Evolutionary conservation across 2,329 filamentous ascomycete species (phyloP).

Genomic region (Colletotrichum magnum): DNA sequence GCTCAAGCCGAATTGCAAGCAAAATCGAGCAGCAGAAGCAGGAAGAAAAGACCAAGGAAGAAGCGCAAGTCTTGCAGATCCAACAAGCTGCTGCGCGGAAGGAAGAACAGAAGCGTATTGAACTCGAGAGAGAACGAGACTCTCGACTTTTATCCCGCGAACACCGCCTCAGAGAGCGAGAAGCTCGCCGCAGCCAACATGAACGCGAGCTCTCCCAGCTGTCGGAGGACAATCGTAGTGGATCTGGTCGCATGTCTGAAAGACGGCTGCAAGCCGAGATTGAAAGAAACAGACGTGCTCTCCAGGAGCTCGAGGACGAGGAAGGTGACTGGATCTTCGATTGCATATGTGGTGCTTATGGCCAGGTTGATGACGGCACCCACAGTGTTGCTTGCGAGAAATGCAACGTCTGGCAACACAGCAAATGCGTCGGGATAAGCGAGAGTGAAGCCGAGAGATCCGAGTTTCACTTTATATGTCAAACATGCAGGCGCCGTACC

Average conservation of each 20-base stretch:
- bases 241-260: conserved; percentile 78
- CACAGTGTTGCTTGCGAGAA: conserved; percentile 95
- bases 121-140: conserved; percentile 80
- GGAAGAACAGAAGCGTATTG: conserved; percentile 72
- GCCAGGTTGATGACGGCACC: conserved; percentile 93
- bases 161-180: conserved; percentile 87
- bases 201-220: conserved; percentile 87
- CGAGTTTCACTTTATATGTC: conserved; percentile 90
- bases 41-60: conserved; percentile 79
- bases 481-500: conserved; percentile 79
- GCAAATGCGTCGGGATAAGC: conserved; percentile 87
- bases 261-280: conserved; percentile 87
- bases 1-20: conserved; percentile 89
- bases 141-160: conserved; percentile 87
- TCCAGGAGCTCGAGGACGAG: conserved; percentile 75
- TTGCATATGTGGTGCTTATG: conserved; percentile 91
- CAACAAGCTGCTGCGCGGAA: conserved; percentile 78
- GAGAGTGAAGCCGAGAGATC: conserved; percentile 85
- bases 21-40: conserved; percentile 84
- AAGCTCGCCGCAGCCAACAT: conserved; percentile 84
- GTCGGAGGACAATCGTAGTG: conserved; percentile 80
- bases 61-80: conserved; percentile 73
- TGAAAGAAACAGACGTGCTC: conserved; percentile 81
- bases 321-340: conserved; percentile 96
- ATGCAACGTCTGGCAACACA: conserved; percentile 98